A percentile compares a stretch with the other conserved stretches of the same genome.
These are phyloP conservation scores for Heracleum sosnowskyi DNA, from an alignment of 129 eudicot species.

Conservation along the genomic window DNA sequence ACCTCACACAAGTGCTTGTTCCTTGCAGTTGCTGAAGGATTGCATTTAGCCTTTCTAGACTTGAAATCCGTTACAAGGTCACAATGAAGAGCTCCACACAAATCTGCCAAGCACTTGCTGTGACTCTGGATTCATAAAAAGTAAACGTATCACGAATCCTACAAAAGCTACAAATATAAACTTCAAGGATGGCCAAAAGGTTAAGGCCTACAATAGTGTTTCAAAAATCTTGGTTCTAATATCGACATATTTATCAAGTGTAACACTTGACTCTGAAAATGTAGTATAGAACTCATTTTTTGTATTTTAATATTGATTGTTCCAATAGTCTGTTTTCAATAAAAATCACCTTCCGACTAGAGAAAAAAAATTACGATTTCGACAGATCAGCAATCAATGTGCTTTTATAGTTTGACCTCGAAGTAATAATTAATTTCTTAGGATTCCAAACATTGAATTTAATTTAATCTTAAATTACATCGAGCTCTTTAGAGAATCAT, in stretches of 20 bases:
- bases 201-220: background rate
- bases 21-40: slow-evolving; percentile 84
- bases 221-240: background rate
- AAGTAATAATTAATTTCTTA: background rate
- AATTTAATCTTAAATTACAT: background rate
- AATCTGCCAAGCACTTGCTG: slow-evolving; percentile 78
- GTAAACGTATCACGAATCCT: background rate
- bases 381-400: background rate
- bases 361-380: background rate
- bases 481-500: too few species aligned
- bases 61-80: slow-evolving; percentile 41
- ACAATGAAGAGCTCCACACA: slow-evolving; percentile 94
- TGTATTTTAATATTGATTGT: background rate
- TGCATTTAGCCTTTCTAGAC: slow-evolving; percentile 63
- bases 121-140: slow-evolving; percentile 51
- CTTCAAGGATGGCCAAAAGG: background rate
- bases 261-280: background rate
- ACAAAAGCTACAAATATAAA: background rate
- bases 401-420: background rate
- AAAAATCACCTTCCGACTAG: background rate
- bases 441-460: background rate
- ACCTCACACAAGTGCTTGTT: slow-evolving; percentile 94
- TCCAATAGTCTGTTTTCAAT: background rate
- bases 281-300: background rate
- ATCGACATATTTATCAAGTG: background rate